Conservation (phyloP, 2,329 filamentous ascomycete species). For the Triangularia verruculosa region DNA sequence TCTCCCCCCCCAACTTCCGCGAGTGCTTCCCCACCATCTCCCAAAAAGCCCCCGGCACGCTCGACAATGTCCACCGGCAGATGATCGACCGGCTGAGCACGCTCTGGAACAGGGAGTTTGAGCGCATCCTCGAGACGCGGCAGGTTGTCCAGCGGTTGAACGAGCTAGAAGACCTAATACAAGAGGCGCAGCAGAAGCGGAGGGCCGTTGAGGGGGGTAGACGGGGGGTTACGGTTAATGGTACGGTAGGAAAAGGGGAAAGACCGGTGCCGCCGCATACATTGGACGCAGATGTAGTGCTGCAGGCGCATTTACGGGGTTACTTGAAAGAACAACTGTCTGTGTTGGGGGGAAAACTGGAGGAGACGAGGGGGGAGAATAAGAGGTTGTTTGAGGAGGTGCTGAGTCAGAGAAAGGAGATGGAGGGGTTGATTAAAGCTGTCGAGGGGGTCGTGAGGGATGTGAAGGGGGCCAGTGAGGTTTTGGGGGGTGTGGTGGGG, state of each 20-base stretch:
- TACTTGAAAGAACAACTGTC: constrained; percentile 52
- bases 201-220: too few species aligned
- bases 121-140: constrained; percentile 49
- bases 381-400: constrained; percentile 51
- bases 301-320: constrained; percentile 54
- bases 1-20: constrained; percentile 56
- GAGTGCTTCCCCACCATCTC: constrained; percentile 62
- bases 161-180: constrained; percentile 54
- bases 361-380: constrained; percentile 57
- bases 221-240: too few species aligned
- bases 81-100: constrained; percentile 55
- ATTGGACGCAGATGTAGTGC: constrained; percentile 50
- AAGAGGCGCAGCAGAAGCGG: constrained; percentile 41
- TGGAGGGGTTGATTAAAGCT: constrained; percentile 46
- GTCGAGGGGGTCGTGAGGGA: constrained; percentile 54
- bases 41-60: constrained; percentile 45
- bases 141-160: constrained; percentile 57
- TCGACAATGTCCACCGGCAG: constrained; percentile 54
- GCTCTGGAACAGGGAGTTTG: constrained; percentile 58
- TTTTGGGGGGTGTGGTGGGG: constrained; percentile 46
- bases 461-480: constrained; percentile 50
- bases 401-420: constrained; percentile 52
- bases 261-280: constrained; percentile 45
- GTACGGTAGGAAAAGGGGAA: constrained; percentile 35
- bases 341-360: constrained; percentile 55